Evolutionary conservation across 345 rosid genomes (phyloP).

Genomic region (Salix suchowensis): DNA sequence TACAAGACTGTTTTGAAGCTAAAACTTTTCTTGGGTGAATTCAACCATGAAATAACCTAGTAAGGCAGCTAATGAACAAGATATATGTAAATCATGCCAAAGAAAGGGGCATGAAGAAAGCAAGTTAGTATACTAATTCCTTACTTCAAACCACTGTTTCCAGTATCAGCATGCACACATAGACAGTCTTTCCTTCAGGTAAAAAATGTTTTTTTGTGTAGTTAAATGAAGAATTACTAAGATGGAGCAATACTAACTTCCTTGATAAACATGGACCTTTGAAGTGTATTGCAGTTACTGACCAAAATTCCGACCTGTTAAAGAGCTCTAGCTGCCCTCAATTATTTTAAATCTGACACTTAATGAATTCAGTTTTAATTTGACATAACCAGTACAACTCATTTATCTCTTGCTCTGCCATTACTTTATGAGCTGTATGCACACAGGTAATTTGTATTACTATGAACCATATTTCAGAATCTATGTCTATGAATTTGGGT

Average conservation of each 20-base stretch:
- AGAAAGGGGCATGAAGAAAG: not conserved
- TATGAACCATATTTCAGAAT: not conserved
- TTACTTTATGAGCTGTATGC: not conserved
- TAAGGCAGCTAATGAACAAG: not conserved
- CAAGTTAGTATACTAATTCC: not conserved
- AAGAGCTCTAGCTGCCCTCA: not conserved
- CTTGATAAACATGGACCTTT: not conserved
- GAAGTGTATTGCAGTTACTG: not conserved
- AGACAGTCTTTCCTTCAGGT: not conserved
- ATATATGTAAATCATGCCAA: not conserved
- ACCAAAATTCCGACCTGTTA: not conserved
- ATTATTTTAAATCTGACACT: not conserved
- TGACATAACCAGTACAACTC: not conserved
- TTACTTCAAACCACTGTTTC: not conserved
- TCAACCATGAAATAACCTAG: too few relatives aligned
- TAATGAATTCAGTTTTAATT: not conserved
- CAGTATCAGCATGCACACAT: not conserved
- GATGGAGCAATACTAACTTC: not conserved
- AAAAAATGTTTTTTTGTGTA: not conserved
- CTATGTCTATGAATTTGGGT: not conserved
- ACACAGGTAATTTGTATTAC: not conserved
- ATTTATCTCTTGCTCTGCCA: not conserved
- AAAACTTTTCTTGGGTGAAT: not conserved
- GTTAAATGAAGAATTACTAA: not conserved
- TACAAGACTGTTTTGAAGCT: not conserved